Percentiles rank a stretch among this genome's conserved stretches.
Evolutionary conservation across 2,329 filamentous ascomycete species (phyloP).

Genomic region (Pseudohalonectria lignicola): DNA sequence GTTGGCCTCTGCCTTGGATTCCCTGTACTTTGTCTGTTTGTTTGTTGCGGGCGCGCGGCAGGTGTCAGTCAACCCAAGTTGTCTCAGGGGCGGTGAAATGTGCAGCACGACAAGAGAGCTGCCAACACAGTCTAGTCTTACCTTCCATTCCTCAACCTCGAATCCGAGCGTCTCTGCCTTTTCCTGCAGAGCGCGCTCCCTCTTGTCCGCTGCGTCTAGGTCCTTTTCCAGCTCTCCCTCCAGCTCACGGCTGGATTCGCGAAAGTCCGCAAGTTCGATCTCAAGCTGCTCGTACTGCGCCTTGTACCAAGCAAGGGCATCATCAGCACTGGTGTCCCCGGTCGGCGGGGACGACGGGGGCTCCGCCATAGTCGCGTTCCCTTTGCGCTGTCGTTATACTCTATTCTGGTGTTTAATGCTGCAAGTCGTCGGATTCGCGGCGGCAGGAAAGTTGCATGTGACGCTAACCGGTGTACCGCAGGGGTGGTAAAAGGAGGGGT

Average conservation of each 20-base stretch:
- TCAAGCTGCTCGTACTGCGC: conserved; percentile 88
- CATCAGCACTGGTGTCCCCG: conserved; percentile 47
- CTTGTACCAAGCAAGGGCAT: conserved; percentile 91
- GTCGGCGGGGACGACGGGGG: conserved; percentile 51
- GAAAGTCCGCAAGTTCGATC: conserved; percentile 84
- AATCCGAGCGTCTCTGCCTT: conserved; percentile 77
- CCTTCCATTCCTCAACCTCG: conserved; percentile 98
- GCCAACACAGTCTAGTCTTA: too few species aligned
- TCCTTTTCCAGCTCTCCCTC: conserved; percentile 94
- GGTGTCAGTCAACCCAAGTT: too few species aligned
- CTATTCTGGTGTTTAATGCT: too few species aligned
- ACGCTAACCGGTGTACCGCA: background rate
- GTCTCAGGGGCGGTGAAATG: background rate
- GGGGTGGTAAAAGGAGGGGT: conserved; percentile 2
- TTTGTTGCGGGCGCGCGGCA: background rate
- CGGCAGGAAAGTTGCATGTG: conserved; percentile 6
- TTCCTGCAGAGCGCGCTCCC: conserved; percentile 74
- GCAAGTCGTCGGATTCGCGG: conserved; percentile 4
- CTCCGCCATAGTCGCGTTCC: conserved; percentile 38
- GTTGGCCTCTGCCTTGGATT: conserved; percentile 82
- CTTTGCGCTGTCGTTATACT: too few species aligned
- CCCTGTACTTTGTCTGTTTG: conserved; percentile 80
- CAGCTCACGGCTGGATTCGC: conserved; percentile 84
- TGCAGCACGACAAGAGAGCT: too few species aligned
- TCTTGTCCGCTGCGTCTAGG: conserved; percentile 88